Conservation (phyloP, 1,284 basidiomycete species). For the Microbotryum lychnidis-dioicae region DNA sequence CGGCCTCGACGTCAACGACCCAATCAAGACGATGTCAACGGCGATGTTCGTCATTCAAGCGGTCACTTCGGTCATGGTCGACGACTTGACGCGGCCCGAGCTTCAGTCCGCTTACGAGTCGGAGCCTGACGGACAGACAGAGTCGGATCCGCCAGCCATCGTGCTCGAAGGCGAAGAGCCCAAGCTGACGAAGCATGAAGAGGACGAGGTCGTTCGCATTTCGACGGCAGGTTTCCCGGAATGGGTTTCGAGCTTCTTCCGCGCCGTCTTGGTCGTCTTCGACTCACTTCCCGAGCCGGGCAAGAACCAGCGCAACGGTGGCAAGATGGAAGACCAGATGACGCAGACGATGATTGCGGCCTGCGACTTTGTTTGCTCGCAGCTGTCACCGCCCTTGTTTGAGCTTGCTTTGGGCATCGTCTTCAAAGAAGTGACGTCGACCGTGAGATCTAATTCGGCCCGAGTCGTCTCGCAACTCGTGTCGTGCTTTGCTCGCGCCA, state of each 20-base stretch:
- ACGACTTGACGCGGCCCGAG: constrained; percentile 55
- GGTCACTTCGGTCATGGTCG: constrained; percentile 55
- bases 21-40: constrained; percentile 66
- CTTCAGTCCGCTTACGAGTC: constrained; percentile 22
- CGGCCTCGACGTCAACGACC: constrained; percentile 91
- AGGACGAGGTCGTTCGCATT: constrained; percentile 62
- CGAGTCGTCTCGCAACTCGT: constrained; percentile 83
- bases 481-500: constrained; percentile 71
- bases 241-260: constrained; percentile 83
- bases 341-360: constrained; percentile 71
- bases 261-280: constrained; percentile 75
- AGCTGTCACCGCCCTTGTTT: constrained; percentile 79
- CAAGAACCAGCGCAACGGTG: constrained; percentile 59
- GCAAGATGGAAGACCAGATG: constrained; percentile 75
- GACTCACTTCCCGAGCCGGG: constrained; percentile 72
- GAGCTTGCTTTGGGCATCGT: constrained; percentile 77
- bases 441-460: constrained; percentile 76
- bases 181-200: constrained; percentile 57
- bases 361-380: constrained; percentile 74
- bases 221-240: constrained; percentile 74
- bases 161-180: constrained; percentile 40
- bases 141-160: constrained; percentile 18
- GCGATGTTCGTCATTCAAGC: constrained; percentile 38
- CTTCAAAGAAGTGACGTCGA: constrained; percentile 76
- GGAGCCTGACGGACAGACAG: neutral